Evolutionary conservation across 176 grass and related monocot species (phyloP).

Genomic region (barley (Hordeum vulgare)): MorexV3_pseudomolecules_assembly NC_058521.1:402474668-402475167

Average conservation of each 20-base stretch:
- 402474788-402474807: slow-evolving; percentile 84
- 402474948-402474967: slow-evolving; percentile 63
- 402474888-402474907: background rate
- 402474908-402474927: background rate
- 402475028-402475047: slow-evolving; percentile 98
- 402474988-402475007: slow-evolving; percentile 91
- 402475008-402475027: slow-evolving; percentile 94
- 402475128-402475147: slow-evolving; percentile 73
- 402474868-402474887: background rate
- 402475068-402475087: background rate
- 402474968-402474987: slow-evolving; percentile 92
- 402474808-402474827: slow-evolving; percentile 86
- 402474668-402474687: slow-evolving; percentile 8
- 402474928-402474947: slow-evolving; percentile 8
- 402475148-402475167: slow-evolving; percentile 90
- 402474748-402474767: slow-evolving; percentile 8
- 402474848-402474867: slow-evolving; percentile 37
- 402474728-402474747: background rate
- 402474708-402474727: background rate
- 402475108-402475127: slow-evolving; percentile 8
- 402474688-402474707: background rate
- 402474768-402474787: slow-evolving; percentile 59
- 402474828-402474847: slow-evolving; percentile 97
- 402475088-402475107: background rate
- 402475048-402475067: slow-evolving; percentile 55